Evolutionary conservation across 352 stramenopile genomes (phyloP), one percentile per base, ranked within the genome.

Genomic region (Chrysophaeum taylorii): DNA sequence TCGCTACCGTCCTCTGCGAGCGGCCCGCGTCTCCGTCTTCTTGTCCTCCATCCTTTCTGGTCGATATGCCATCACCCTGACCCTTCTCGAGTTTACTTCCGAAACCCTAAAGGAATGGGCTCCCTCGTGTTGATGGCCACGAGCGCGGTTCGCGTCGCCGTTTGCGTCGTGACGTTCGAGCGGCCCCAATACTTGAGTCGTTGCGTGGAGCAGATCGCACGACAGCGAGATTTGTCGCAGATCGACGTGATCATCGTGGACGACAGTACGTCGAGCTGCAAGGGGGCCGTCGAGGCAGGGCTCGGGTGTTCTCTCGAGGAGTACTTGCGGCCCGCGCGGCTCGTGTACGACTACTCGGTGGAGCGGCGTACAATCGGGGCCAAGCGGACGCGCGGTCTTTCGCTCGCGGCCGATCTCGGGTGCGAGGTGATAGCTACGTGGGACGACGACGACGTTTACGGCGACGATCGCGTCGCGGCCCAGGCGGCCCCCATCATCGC

Each of bases 391-490:
- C n/a, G n/a, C n/a, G n/a, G n/a, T n/a, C n/a, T n/a, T n/a, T n/a
- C n/a, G n/a, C n/a, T 36, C 9, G 52, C 52, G 9, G 52, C 52
- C 9, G 33, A 36, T 7, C 48, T 60, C 48, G 48, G 48, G 18
- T 60, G 48, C 48, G 48, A 60, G 18, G 48, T 60, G 18, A 21
- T 60, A 18, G 48, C 48, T 18, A 63, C 52, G 7, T 63, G 52
- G 52, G 52, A 63, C 52, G 52, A 63, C 52, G 52, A 63, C 52
- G 52, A 63, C 52, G 52, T 39, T 15, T 63, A 63, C 52, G 52
- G 52, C 5, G n/a, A 7, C 25, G 52, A 63, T 25, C 52, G 52
- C 5, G 27, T 63, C 52, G 52, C n/a, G 52, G 5, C 5, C 9
- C 52, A 63, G 52, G 9, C 39, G 7, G 52, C 52, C 27, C 52